Percentiles rank a stretch among this genome's conserved stretches.
These are phyloP conservation scores for Agroathelia rolfsii DNA, from an alignment of 1,284 basidiomycete species.

Conservation along the genomic window DNA sequence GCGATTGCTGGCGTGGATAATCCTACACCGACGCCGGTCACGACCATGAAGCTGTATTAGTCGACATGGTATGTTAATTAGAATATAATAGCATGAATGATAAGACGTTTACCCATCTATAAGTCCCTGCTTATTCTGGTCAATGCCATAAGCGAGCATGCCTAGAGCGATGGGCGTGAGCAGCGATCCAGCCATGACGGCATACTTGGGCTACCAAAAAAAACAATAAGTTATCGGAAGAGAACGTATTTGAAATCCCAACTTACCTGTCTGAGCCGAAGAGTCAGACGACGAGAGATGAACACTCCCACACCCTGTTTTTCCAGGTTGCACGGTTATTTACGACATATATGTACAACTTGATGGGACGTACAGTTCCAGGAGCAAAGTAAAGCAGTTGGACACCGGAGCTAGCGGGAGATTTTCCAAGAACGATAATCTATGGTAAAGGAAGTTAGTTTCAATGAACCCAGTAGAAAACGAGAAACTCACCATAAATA, in stretches of 20 bases:
- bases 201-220: conserved; percentile 27
- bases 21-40: conserved; percentile 36
- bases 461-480: too few species aligned
- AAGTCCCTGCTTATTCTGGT: conserved; percentile 22
- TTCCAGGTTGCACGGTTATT: too few species aligned
- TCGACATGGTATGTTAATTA: not conserved
- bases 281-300: conserved; percentile 21
- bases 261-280: conserved; percentile 12
- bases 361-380: conserved; percentile 31
- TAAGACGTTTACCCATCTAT: conserved; percentile 36
- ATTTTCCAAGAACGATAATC: conserved; percentile 30
- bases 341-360: too few species aligned
- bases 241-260: conserved; percentile 1
- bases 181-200: conserved; percentile 28
- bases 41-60: conserved; percentile 29
- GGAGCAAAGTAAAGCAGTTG: conserved; percentile 41
- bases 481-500: too few species aligned
- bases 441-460: too few species aligned
- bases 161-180: conserved; percentile 31
- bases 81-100: too few species aligned
- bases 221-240: not conserved
- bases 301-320: conserved; percentile 23
- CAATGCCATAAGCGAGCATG: conserved; percentile 31
- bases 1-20: conserved; percentile 27
- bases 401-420: conserved; percentile 28